Base-by-base conservation (phyloP, 2,329 filamentous ascomycete species). In the Colletotrichum musae region DNA sequence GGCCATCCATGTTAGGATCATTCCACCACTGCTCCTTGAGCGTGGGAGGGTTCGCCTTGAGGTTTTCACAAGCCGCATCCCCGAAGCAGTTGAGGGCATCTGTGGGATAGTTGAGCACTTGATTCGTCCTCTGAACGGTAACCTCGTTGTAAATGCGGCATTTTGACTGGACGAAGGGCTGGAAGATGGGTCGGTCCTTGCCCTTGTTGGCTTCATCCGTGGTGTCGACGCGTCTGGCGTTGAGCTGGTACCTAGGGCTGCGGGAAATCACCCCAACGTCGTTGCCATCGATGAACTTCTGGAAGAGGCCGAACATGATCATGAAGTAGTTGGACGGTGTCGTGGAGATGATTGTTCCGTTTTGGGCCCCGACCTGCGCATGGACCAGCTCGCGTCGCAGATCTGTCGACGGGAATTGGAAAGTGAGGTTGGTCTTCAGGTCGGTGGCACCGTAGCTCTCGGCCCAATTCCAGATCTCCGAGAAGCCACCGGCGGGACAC, bases 381-480 rank as follows among this genome's bases (percentile, higher is more conserved):
- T 56, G 0, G 53, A 60, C 15, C 4, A 63, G 16, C 1, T 47
- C 45, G 4, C 58, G 58, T 4, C 64, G 58, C 2, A 69, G 39
- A 0, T 69, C 53, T 2, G 61, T 54, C 4, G 66, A 69, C 2
- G 64, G 45, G 13, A n/a, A n/a, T 2, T 57, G 52, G n/a, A 68
- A 68, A 0, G 50, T 63, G 32, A 68, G 28, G 13, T 51, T 64
- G n/a, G 43, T 45, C 13, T 9, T 15, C 0, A 68, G 41, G 12
- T 48, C 21, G 5, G 54, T 28, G 1, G 36, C 36, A 10, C 50
- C 24, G 21, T 32, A 61, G 18, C 52, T 28, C 18, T 54, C 53
- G 0, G 57, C 67, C 67, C 62, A 70, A 4, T 58, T 58, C 43
- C 57, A 48, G 28, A 48, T 50, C 6, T 58, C 57, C 4, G 57